phyloP scores from a whole-genome alignment of 179 eudicot species.

The Patellifolia procumbens region DNA sequence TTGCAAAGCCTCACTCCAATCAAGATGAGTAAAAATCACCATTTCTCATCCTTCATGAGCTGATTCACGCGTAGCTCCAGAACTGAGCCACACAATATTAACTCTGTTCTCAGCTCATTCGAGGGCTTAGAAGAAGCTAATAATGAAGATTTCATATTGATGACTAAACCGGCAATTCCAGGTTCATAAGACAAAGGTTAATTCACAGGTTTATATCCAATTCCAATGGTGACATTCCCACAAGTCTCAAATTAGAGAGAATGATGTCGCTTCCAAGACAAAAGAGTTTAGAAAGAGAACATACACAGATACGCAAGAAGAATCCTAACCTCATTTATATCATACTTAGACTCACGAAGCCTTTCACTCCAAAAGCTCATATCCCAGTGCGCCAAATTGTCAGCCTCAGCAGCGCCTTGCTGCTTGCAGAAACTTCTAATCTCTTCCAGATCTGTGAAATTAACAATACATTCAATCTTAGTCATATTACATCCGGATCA shows the following conservation, averaged over 20 bases:
- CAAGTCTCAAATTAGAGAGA: too few species aligned
- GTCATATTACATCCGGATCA: background rate
- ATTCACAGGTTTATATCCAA: background rate
- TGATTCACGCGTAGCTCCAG: too few species aligned
- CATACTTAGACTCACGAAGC: slow-evolving; percentile 91
- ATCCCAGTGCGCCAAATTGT: slow-evolving; percentile 85
- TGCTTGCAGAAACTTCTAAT: slow-evolving; percentile 65
- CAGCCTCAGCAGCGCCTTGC: slow-evolving; percentile 87
- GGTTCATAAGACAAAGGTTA: background rate
- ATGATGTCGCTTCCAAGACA: background rate
- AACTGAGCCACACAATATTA: too few species aligned
- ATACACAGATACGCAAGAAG: slow-evolving; percentile 20
- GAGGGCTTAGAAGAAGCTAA: too few species aligned
- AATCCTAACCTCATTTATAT: slow-evolving; percentile 78
- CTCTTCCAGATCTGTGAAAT: slow-evolving; percentile 77
- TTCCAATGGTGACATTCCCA: background rate
- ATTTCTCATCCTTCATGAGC: too few species aligned
- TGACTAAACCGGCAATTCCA: background rate
- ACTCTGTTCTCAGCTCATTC: too few species aligned
- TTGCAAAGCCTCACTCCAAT: too few species aligned
- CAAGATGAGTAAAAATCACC: too few species aligned
- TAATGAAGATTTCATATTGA: too few species aligned
- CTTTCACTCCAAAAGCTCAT: slow-evolving; percentile 95
- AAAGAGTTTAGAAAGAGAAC: too few species aligned
- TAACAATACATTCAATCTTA: background rate